Conservation (phyloP, 2,329 filamentous ascomycete species). For the Fusarium torulosum region DNA sequence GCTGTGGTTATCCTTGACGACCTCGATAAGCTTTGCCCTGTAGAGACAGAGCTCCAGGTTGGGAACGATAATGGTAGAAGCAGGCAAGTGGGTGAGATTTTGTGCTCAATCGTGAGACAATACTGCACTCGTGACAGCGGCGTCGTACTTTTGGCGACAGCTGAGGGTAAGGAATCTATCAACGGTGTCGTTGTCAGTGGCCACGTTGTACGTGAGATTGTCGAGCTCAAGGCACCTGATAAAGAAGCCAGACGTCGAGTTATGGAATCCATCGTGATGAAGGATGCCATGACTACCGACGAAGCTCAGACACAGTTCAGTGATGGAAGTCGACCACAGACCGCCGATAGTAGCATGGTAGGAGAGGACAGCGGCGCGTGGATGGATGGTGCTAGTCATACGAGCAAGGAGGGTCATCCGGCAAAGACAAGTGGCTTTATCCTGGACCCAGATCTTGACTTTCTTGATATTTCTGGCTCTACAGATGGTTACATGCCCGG, state of each 20-base stretch:
- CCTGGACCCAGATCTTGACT: conserved; percentile 82
- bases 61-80: conserved; percentile 94
- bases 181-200: conserved; percentile 92
- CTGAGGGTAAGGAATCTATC: conserved; percentile 91
- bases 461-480: conserved; percentile 91
- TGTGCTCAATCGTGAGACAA: conserved; percentile 85
- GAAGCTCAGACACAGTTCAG: conserved; percentile 54
- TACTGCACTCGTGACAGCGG: conserved; percentile 84
- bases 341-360: conserved; percentile 65
- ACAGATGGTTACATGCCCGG: conserved; percentile 99
- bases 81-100: conserved; percentile 89
- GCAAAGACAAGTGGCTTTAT: conserved; percentile 72
- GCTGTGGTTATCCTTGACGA: conserved; percentile 92
- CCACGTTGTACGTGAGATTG: conserved; percentile 91
- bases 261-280: conserved; percentile 80
- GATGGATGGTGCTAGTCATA: conserved; percentile 78
- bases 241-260: conserved; percentile 90
- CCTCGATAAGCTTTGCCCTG: conserved; percentile 90
- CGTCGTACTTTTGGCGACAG: conserved; percentile 89
- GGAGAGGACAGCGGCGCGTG: conserved; percentile 74
- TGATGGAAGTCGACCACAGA: conserved; percentile 67
- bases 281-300: conserved; percentile 60
- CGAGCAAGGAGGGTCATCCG: conserved; percentile 57
- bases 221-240: conserved; percentile 89
- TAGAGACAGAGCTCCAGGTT: conserved; percentile 93